A percentile compares a stretch with the other conserved stretches of the same genome.
These are phyloP conservation scores for Candida ipomoeae DNA, from an alignment of 805 yeast species.

Conservation along the genomic window DNA sequence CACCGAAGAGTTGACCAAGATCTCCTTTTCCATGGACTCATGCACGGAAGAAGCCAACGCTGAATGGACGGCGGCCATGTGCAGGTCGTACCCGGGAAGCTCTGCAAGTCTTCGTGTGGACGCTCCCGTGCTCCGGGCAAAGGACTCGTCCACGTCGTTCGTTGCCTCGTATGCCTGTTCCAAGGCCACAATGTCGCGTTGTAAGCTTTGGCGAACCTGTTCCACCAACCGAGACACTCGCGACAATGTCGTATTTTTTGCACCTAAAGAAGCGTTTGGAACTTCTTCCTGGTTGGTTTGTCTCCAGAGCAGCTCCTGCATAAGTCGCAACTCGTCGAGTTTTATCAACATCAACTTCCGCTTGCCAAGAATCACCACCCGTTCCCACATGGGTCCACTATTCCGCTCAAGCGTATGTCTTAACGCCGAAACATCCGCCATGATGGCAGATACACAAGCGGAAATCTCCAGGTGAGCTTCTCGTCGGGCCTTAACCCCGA, in stretches of 20 bases:
- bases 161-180: slow-evolving; percentile 48
- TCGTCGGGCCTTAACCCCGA: slow-evolving; percentile 35
- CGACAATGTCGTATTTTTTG: background rate
- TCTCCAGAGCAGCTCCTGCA: background rate
- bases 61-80: slow-evolving; percentile 41
- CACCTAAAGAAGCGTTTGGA: background rate
- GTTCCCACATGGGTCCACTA: slow-evolving; percentile 42
- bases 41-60: slow-evolving; percentile 39
- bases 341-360: slow-evolving; percentile 31
- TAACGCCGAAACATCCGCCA: slow-evolving; percentile 42
- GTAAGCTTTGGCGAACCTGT: slow-evolving; percentile 22
- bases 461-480: slow-evolving; percentile 30
- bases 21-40: slow-evolving; percentile 49
- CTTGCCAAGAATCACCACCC: slow-evolving; percentile 43
- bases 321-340: slow-evolving; percentile 8
- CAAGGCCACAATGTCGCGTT: slow-evolving; percentile 45
- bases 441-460: slow-evolving; percentile 35
- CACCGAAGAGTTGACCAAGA: slow-evolving; percentile 52
- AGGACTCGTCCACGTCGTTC: slow-evolving; percentile 50
- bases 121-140: slow-evolving; percentile 43
- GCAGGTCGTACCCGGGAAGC: slow-evolving; percentile 52
- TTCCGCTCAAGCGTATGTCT: slow-evolving; percentile 39
- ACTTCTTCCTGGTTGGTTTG: no score
- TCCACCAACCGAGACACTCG: slow-evolving; percentile 9
- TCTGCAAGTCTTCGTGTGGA: slow-evolving; percentile 47